These are phyloP conservation scores for Cercospora sp. DNA, from an alignment of 2,329 filamentous ascomycete species.

Conservation along the genomic window DNA sequence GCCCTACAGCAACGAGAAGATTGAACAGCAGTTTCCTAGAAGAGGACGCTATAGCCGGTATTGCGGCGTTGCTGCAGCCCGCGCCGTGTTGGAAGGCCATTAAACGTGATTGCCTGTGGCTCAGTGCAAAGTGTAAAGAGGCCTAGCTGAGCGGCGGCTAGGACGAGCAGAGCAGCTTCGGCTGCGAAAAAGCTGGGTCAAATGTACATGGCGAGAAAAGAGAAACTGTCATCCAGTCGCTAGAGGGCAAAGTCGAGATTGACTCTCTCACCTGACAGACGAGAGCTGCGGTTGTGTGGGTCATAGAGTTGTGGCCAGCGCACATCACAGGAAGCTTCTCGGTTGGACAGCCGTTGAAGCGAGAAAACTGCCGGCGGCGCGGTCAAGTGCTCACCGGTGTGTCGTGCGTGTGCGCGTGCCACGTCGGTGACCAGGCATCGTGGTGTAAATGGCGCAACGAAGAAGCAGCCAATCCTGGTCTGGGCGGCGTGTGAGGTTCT, in stretches of 20 bases:
- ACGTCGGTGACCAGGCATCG: not conserved
- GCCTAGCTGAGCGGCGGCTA: conserved; percentile 4
- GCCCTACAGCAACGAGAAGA: not conserved
- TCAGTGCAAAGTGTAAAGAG: not conserved
- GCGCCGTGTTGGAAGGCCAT: conserved; percentile 5
- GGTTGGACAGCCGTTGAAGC: conserved; percentile 6
- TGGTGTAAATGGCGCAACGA: not conserved
- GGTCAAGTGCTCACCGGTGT: not conserved
- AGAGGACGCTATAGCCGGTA: not conserved
- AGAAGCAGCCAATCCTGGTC: not conserved
- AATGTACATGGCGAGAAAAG: conserved; percentile 15
- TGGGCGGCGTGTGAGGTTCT: not conserved
- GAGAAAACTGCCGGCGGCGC: conserved; percentile 7
- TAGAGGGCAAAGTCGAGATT: conserved; percentile 6
- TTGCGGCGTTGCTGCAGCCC: conserved; percentile 14
- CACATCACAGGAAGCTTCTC: conserved; percentile 12
- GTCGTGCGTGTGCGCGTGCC: not conserved
- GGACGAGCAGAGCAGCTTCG: not conserved
- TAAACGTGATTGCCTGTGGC: conserved; percentile 3
- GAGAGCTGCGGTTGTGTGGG: conserved; percentile 10
- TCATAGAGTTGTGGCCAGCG: too few relatives aligned
- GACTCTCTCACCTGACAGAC: conserved; percentile 5
- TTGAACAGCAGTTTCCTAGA: not conserved
- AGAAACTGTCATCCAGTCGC: conserved; percentile 12
- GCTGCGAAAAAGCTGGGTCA: conserved; percentile 1